These are phyloP conservation scores for Diaporthe helianthi DNA, from an alignment of 2,329 filamentous ascomycete genomes.

Conservation along the genomic window DNA sequence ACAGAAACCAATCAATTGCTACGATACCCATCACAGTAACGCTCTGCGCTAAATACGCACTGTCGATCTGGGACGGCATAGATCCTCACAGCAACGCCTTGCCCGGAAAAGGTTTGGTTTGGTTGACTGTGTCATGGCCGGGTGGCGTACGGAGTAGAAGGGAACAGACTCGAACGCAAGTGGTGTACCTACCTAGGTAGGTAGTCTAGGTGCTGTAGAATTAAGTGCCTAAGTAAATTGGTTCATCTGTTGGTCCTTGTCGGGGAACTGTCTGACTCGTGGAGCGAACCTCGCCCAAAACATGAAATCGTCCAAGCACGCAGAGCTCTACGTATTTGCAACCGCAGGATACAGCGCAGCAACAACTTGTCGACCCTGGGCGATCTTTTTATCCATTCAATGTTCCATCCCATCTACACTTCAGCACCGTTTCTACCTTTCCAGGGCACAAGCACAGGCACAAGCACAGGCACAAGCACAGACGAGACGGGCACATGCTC, in stretches of 20 bases:
- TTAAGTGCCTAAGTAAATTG: not conserved
- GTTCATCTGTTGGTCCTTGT: not conserved
- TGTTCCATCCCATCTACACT: not conserved
- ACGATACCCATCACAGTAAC: too few species aligned
- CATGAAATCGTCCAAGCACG: constrained; percentile 12
- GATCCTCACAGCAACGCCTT: constrained; percentile 5
- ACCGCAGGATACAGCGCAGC: not conserved
- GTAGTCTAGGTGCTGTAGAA: too few species aligned
- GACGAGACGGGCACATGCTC: not conserved
- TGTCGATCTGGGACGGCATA: constrained; percentile 15
- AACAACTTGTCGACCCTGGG: not conserved
- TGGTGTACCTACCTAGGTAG: too few species aligned
- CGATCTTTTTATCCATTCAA: not conserved
- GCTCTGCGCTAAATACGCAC: not conserved
- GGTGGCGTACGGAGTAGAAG: not conserved
- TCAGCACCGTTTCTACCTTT: not conserved
- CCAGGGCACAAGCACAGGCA: not conserved
- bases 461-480: not conserved
- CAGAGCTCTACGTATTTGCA: not conserved
- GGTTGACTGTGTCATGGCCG: not conserved
- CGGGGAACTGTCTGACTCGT: not conserved
- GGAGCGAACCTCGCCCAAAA: too few species aligned
- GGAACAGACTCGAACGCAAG: not conserved
- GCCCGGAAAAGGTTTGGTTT: not conserved
- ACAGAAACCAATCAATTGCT: too few species aligned